Conservation (phyloP, 768 basidiomycete species). For the Russula vinacea region DNA sequence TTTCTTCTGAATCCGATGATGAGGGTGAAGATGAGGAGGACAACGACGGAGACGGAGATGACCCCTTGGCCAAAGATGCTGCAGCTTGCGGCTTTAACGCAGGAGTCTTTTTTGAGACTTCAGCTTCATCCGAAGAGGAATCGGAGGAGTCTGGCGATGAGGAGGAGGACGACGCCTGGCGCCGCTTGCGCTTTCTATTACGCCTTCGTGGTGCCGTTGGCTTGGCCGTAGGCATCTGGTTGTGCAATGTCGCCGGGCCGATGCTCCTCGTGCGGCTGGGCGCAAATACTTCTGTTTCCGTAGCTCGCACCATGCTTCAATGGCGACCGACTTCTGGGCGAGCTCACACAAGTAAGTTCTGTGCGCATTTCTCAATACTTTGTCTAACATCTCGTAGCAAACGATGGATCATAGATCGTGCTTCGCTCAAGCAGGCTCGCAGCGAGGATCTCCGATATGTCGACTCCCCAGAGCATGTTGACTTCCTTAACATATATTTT, state of each 20-base stretch:
- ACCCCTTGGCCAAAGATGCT: constrained; percentile 4
- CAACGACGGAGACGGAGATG: constrained; percentile 28
- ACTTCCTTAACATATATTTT: constrained; percentile 85
- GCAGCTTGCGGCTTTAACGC: constrained; percentile 13
- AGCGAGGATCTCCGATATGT: constrained; percentile 75
- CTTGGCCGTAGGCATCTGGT: constrained; percentile 29
- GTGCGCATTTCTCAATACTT: background rate
- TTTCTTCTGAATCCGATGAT: constrained; percentile 28
- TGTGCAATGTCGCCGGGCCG: background rate
- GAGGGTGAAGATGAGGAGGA: constrained; percentile 27
- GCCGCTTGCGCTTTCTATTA: constrained; percentile 38
- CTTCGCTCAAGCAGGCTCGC: constrained; percentile 70
- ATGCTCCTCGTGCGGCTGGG: background rate
- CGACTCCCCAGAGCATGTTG: constrained; percentile 70
- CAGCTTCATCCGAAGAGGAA: constrained; percentile 26
- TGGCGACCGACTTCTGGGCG: constrained; percentile 91
- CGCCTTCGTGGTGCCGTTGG: constrained; percentile 33
- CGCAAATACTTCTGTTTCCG: background rate
- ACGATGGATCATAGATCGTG: constrained; percentile 87
- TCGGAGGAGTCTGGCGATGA: constrained; percentile 32
- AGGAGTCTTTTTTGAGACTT: constrained; percentile 1
- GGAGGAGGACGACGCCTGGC: constrained; percentile 33
- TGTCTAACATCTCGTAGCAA: constrained; percentile 51
- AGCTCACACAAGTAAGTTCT: constrained; percentile 75
- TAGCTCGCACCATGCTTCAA: constrained; percentile 34